phyloP scores from a whole-genome alignment of 148 eudicot species.

The Persicaria maculosa region DNA sequence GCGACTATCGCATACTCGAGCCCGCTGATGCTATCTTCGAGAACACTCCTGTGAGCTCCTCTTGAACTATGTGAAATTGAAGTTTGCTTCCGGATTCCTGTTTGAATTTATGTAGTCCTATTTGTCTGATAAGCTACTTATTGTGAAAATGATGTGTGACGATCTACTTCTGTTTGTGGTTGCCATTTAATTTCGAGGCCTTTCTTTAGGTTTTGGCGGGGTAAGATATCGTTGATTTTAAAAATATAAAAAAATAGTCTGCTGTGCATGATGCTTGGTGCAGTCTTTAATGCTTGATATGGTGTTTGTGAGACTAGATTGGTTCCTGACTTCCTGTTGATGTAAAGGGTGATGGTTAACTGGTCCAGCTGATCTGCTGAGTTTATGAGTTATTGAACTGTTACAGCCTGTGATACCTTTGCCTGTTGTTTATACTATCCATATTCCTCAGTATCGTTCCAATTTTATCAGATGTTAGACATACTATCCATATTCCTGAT shows the following conservation, averaged over 20 bases:
- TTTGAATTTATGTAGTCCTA: background rate
- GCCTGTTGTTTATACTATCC: no score
- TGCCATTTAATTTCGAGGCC: background rate
- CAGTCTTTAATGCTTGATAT: background rate
- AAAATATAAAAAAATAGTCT: no score
- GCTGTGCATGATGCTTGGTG: background rate
- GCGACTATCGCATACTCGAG: constrained; percentile 13
- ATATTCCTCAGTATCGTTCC: no score
- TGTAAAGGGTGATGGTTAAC: no score
- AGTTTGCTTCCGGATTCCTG: background rate
- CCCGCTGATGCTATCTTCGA: constrained; percentile 45
- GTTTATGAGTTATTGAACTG: no score
- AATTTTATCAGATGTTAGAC: no score
- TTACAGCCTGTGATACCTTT: no score
- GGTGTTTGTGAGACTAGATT: background rate
- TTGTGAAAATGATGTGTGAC: background rate
- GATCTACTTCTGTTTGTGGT: background rate
- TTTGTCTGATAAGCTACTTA: background rate
- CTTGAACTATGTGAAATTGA: constrained; percentile 1
- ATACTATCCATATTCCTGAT: no score
- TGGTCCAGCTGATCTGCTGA: no score
- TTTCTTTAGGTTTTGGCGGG: constrained; percentile 2
- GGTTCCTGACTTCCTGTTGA: background rate
- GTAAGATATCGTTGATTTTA: background rate
- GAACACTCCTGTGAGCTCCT: constrained; percentile 48